Evolutionary conservation across 208 protist genomes (phyloP), one percentile per base, ranked within the genome.

Genomic region (Angomonas ambiguus): DNA sequence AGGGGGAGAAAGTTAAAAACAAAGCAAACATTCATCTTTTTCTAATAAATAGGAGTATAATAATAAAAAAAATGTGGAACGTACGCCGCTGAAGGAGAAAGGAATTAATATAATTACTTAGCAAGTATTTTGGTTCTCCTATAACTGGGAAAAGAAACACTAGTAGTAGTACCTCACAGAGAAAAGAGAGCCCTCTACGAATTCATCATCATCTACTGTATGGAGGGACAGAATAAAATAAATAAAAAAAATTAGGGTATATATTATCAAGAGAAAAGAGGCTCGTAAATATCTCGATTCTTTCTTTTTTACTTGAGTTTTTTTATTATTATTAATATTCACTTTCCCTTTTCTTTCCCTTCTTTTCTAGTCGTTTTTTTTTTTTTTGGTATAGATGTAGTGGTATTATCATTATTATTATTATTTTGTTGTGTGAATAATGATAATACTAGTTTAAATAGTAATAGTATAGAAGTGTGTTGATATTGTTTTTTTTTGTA

Each of bases 271-370:
- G 38, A 18, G 11, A 48, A 48, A 48, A 48, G 38, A 48, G 18
- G 18, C 38, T 11, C 11, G 18, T 20, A 48, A 48, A 48, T 18
- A 48, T 18, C 38, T 48, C 38, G 18, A 20, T 11, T 48, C 13
- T 48, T 11, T 48, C 38, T 48, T 48, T 11, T 48, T 18, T 11
- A 20, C 38, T 16, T 66, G 22, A 28, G 25, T 57, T 38, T 32
- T 67, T 33, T 67, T 35, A 38, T 57, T 57, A 35, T 57, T 57
- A 0, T 57, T 16, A n/a, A 67, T 42, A 3, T 27, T 38, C 49
- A 11, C 18, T 18, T 48, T 48, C 18, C 38, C 18, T 48, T 48
- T 18, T 48, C 38, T 48, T 48, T 48, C 38, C 18, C 38, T 48
- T 18, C 18, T 48, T 48, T 48, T 48, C 11, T 48, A 11, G 38